Percentiles rank a stretch among this genome's conserved stretches.
Evolutionary conservation across 2,329 filamentous ascomycete genomes (phyloP).

Genomic region (Sarocladium kiliense): DNA sequence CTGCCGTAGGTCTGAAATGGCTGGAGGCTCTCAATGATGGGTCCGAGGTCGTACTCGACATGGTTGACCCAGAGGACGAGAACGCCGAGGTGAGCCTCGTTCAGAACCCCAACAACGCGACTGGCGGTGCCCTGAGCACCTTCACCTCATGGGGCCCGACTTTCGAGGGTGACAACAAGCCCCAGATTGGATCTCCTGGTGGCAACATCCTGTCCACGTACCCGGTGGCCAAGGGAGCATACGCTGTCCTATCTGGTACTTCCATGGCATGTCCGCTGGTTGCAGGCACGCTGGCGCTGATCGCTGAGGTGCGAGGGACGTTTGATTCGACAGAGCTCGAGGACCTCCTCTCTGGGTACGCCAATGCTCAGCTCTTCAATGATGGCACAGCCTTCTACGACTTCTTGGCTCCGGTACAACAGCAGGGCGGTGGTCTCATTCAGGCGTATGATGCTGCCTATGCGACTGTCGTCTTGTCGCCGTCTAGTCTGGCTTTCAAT

Average conservation of each 20-base stretch:
- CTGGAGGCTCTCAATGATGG: constrained; percentile 36
- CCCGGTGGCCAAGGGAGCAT: constrained; percentile 39
- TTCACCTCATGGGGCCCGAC: constrained; percentile 58
- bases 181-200: constrained; percentile 50
- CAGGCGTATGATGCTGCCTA: constrained; percentile 56
- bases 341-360: constrained; percentile 43
- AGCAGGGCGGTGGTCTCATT: constrained; percentile 57
- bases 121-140: constrained; percentile 46
- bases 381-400: constrained; percentile 29
- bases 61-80: constrained; percentile 30
- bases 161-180: constrained; percentile 53
- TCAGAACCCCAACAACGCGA: constrained; percentile 31
- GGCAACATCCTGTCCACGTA: constrained; percentile 55
- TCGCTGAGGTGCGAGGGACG: constrained; percentile 46
- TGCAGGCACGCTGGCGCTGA: constrained; percentile 49
- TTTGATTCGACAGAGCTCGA: constrained; percentile 45
- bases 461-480: constrained; percentile 46
- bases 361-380: constrained; percentile 45
- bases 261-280: constrained; percentile 57
- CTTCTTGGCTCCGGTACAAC: constrained; percentile 48
- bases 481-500: constrained; percentile 57
- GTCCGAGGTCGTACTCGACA: constrained; percentile 36
- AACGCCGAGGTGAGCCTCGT: constrained; percentile 30
- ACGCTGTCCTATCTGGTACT: constrained; percentile 49
- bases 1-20: constrained; percentile 37